phyloP scores from a whole-genome alignment of 2,329 filamentous ascomycete species.

The Knufia petricola region DNA sequence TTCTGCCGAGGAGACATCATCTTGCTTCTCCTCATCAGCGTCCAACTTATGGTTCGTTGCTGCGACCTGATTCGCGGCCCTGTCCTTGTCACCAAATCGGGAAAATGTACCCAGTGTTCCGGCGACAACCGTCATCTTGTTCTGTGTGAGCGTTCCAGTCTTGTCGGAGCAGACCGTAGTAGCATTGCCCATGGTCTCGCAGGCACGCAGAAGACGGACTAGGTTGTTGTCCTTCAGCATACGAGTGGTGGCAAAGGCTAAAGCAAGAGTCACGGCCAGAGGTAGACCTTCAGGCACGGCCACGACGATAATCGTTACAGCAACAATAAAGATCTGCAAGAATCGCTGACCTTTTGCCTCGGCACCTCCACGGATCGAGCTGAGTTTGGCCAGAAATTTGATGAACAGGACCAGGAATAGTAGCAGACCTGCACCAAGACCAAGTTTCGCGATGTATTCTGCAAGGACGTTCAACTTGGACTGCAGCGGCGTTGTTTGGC shows the following conservation, averaged over 20 bases:
- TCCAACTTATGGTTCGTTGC: conserved; percentile 20
- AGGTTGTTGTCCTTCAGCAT: conserved; percentile 57
- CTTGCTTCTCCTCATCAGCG: conserved; percentile 25
- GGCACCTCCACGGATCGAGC: conserved; percentile 38
- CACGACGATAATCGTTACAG: conserved; percentile 51
- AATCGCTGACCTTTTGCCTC: conserved; percentile 48
- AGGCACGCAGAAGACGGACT: conserved; percentile 49
- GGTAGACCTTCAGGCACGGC: conserved; percentile 53
- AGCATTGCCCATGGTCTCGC: conserved; percentile 56
- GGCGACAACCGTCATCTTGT: conserved; percentile 53
- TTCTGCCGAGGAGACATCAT: conserved; percentile 44
- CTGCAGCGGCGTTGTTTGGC: conserved; percentile 69
- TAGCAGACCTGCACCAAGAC: conserved; percentile 60
- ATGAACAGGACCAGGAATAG: conserved; percentile 73
- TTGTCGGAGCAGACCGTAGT: conserved; percentile 58
- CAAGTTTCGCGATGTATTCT: conserved; percentile 69
- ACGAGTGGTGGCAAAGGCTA: conserved; percentile 53
- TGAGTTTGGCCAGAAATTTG: conserved; percentile 59
- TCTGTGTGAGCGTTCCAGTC: conserved; percentile 56
- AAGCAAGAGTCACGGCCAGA: conserved; percentile 51
- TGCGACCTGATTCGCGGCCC: conserved; percentile 23
- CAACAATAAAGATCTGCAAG: conserved; percentile 48
- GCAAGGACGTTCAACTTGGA: conserved; percentile 67
- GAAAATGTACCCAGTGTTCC: conserved; percentile 44
- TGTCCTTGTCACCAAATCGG: conserved; percentile 35